phyloP scores from a whole-genome alignment of 2,329 filamentous ascomycete genomes.

The Diaporthe australafricana region DNA sequence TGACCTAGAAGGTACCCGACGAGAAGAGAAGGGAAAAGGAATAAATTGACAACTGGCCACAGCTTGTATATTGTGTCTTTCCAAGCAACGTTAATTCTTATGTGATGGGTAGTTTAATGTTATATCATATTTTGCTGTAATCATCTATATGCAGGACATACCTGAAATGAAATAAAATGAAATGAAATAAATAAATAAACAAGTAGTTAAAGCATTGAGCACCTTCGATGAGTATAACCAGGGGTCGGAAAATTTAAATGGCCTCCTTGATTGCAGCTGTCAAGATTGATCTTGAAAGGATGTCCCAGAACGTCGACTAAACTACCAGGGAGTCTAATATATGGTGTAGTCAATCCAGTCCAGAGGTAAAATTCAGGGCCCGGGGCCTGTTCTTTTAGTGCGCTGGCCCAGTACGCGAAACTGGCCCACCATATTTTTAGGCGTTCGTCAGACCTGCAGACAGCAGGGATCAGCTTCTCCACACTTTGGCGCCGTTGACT shows the following conservation, averaged over 20 bases:
- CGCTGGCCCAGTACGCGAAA: too few relatives aligned
- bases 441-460: conserved; percentile 27
- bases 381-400: neutral
- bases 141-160: too few relatives aligned
- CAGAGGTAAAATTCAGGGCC: neutral
- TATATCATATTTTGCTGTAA: too few relatives aligned
- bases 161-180: too few relatives aligned
- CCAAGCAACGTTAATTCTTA: too few relatives aligned
- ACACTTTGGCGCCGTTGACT: conserved; percentile 9
- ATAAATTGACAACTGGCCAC: neutral
- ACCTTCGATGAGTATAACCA: too few relatives aligned
- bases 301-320: neutral
- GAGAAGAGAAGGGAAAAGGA: neutral
- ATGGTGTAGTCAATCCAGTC: too few relatives aligned
- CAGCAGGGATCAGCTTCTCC: conserved; percentile 26
- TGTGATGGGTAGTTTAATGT: too few relatives aligned
- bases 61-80: neutral
- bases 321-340: neutral
- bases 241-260: too few relatives aligned
- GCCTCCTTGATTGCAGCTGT: neutral
- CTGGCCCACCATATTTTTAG: too few relatives aligned
- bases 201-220: too few relatives aligned
- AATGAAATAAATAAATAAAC: too few relatives aligned
- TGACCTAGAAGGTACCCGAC: conserved; percentile 36
- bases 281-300: neutral